These are phyloP conservation scores for Scheffersomyces lignosus DNA, from an alignment of 805 yeast species.

Conservation along the genomic window DNA sequence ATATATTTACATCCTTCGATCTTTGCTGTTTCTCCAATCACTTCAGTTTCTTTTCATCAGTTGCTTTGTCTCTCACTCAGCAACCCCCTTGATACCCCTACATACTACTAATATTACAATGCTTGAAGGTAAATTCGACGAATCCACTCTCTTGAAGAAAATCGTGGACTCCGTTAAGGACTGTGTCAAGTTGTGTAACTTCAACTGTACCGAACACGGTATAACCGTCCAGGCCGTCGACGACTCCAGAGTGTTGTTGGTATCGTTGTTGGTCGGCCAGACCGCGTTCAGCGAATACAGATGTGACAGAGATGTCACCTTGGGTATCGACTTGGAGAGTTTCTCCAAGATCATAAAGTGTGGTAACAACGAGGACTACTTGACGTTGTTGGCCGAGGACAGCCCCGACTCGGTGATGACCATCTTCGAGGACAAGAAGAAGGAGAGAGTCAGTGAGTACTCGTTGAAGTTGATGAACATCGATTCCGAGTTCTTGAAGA, in stretches of 20 bases:
- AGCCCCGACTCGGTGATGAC: conserved; percentile 68
- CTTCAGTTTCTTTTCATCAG: not conserved
- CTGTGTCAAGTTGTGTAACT: conserved; percentile 91
- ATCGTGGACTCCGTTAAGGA: conserved; percentile 93
- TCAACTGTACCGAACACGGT: conserved; percentile 94
- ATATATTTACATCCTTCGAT: too few relatives aligned
- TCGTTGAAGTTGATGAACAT: conserved; percentile 92
- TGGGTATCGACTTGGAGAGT: conserved; percentile 89
- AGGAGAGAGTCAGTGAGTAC: conserved; percentile 91
- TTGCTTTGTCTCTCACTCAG: too few relatives aligned
- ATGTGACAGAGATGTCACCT: conserved; percentile 89
- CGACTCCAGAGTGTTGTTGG: conserved; percentile 92
- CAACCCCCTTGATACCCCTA: too few relatives aligned
- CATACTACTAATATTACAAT: conserved; percentile 34
- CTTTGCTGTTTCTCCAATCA: too few relatives aligned
- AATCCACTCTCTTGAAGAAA: conserved; percentile 88
- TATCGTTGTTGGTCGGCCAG: conserved; percentile 81
- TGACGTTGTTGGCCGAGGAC: conserved; percentile 89
- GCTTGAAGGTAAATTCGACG: conserved; percentile 97
- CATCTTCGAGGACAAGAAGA: conserved; percentile 87
- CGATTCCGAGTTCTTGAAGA: conserved; percentile 89
- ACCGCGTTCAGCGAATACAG: conserved; percentile 90
- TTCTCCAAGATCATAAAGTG: conserved; percentile 84
- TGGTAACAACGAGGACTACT: conserved; percentile 85
- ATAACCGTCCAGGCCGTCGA: conserved; percentile 97